Evolutionary conservation across 2,329 filamentous ascomycete genomes (phyloP), one percentile per base, ranked within the genome.

Genomic region (Verticillium alfalfae): DNA sequence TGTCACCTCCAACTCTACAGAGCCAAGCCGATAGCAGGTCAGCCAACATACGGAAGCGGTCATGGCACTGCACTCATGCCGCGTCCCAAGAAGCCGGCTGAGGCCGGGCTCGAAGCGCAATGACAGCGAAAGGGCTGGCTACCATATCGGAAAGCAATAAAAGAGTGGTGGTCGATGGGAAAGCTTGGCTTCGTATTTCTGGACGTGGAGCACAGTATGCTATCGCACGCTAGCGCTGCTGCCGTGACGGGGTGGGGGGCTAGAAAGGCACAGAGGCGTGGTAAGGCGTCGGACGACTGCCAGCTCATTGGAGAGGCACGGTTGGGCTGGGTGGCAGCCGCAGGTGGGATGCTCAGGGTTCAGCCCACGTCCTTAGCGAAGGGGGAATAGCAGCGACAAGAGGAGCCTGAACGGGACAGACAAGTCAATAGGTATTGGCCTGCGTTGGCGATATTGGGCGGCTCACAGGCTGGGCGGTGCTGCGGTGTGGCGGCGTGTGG

Each of bases 181-280:
- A 12, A 52, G 45, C 45, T 57, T 57, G 55, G 55, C 55, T 57
- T 57, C 55, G 55, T 57, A 57, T 57, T 57, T 34, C n/a, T 34
- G 18, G 45, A 13, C 18, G n/a, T 10, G 45, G 22, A 18, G 45
- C 12, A n/a, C 45, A 52, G 18, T 9, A 18, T 52, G 45, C n/a
- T 26, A 31, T 52, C 18, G 45, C 13, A 26, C 45, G 45, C 45
- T 52, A 52, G 45, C 26, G 26, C 26, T 22, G 45, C 13, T 52
- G 18, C 45, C 18, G 18, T 18, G 45, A 52, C 45, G 45, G 45
- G 45, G 45, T 10, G 22, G 45, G 45, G 45, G 45, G 13, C 13
- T 3, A 22, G 22, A 22, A 22, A 52, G 45, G 45, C 45, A 52
- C 45, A 18, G 22, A 26, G 18, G 45, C 22, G n/a, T 18, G 45